A percentile compares a stretch with the other conserved stretches of the same genome.
Evolutionary conservation across 495 filamentous ascomycete genomes (phyloP).

Genomic region (Daldinia concentrica): DNA sequence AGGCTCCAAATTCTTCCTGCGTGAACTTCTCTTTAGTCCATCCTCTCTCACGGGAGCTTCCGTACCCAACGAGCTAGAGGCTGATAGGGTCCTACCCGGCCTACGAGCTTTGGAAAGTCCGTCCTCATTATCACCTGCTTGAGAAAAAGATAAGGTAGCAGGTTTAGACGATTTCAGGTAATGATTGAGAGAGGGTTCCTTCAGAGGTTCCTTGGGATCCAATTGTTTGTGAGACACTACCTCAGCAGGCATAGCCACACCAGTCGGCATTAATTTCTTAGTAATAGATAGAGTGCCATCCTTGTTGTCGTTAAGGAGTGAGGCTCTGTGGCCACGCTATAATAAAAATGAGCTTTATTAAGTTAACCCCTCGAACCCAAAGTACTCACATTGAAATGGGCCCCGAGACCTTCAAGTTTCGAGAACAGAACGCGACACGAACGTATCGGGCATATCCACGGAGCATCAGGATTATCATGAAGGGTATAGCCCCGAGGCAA

Average conservation of each 20-base stretch:
- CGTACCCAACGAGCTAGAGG: too few species aligned
- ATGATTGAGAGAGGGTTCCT: constrained; percentile 1
- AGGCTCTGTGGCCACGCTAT: constrained; percentile 41
- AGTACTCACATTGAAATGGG: constrained; percentile 42
- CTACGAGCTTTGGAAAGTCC: neutral
- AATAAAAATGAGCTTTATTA: constrained; percentile 33
- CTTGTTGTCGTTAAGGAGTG: constrained; percentile 47
- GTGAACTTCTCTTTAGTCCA: constrained; percentile 39
- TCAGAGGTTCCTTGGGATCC: constrained; percentile 16
- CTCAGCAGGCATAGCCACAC: neutral
- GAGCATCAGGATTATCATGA: constrained; percentile 28
- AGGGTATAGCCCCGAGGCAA: constrained; percentile 40
- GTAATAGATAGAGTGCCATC: constrained; percentile 50
- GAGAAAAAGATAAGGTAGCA: neutral
- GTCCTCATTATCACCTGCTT: neutral
- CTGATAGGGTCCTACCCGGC: neutral
- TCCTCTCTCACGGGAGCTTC: neutral
- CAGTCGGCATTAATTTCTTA: constrained; percentile 14
- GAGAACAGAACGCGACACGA: constrained; percentile 39
- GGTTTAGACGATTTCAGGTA: neutral
- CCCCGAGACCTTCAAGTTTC: constrained; percentile 32
- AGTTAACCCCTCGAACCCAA: too few species aligned
- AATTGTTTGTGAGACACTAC: constrained; percentile 21
- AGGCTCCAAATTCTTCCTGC: constrained; percentile 21
- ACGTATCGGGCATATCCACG: constrained; percentile 48